phyloP scores from a whole-genome alignment of 2,329 filamentous ascomycete genomes.

The Claviceps monticola region DNA sequence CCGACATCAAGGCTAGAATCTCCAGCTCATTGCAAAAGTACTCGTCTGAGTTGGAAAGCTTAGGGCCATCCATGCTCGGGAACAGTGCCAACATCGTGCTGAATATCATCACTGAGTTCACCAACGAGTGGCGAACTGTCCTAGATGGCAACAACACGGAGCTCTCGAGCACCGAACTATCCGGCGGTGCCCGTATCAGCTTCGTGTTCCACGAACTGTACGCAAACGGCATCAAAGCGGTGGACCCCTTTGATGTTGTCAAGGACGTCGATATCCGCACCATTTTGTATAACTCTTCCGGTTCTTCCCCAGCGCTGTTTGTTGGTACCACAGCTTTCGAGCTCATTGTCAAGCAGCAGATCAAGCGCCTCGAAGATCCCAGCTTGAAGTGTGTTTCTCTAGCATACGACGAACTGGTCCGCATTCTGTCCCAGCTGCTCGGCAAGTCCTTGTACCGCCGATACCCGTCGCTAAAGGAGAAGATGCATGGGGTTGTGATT shows the following conservation, averaged over 20 bases:
- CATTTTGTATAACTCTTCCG: conserved; percentile 97
- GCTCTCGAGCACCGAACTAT: conserved; percentile 84
- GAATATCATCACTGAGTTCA: conserved; percentile 98
- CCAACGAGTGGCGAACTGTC: conserved; percentile 92
- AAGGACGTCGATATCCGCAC: conserved; percentile 97
- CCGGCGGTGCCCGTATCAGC: conserved; percentile 92
- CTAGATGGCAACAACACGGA: conserved; percentile 95
- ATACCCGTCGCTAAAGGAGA: conserved; percentile 92
- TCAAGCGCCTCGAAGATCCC: conserved; percentile 89
- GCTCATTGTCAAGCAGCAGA: conserved; percentile 96
- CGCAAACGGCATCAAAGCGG: conserved; percentile 90
- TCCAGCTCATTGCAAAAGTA: conserved; percentile 92
- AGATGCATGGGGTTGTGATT: conserved; percentile 87
- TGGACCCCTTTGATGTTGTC: conserved; percentile 93
- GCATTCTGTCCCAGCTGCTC: conserved; percentile 82
- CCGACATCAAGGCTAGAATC: conserved; percentile 96
- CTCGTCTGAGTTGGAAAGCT: conserved; percentile 59
- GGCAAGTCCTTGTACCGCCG: conserved; percentile 80
- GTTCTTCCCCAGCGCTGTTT: conserved; percentile 89
- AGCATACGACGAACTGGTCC: conserved; percentile 93
- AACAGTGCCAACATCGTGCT: conserved; percentile 94
- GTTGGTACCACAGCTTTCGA: conserved; percentile 98
- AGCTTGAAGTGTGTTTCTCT: conserved; percentile 95
- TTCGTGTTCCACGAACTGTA: conserved; percentile 99
- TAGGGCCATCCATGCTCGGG: conserved; percentile 89